phyloP scores from a whole-genome alignment of 345 rosid species.

The Physaria fendleri region DNA sequence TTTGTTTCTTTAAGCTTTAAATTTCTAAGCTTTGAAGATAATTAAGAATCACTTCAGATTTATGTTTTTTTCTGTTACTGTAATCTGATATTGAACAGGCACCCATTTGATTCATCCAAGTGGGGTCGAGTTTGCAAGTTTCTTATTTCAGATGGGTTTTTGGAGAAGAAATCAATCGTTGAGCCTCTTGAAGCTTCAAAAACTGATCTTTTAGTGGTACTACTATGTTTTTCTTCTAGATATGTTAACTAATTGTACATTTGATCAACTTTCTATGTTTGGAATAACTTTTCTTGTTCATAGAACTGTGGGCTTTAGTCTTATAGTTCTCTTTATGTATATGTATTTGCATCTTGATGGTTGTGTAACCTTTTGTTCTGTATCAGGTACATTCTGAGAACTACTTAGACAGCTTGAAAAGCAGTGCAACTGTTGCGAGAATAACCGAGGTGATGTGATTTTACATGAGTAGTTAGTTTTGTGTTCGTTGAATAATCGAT shows the following conservation, averaged over 20 bases:
- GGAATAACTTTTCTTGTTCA: not conserved
- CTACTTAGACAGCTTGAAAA: constrained; percentile 72
- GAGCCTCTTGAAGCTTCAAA: constrained; percentile 80
- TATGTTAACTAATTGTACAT: not conserved
- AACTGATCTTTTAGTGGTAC: constrained; percentile 88
- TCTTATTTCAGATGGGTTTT: constrained; percentile 45
- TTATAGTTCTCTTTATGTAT: not conserved
- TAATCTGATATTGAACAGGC: constrained; percentile 41
- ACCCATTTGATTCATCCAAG: constrained; percentile 89
- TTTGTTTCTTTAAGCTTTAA: no score
- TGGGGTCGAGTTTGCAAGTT: constrained; percentile 83
- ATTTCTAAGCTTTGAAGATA: no score
- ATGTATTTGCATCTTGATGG: not conserved
- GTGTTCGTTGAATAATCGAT: not conserved
- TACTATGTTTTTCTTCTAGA: constrained; percentile 26
- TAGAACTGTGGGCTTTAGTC: not conserved
- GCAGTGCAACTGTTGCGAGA: constrained; percentile 65
- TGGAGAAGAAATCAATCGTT: constrained; percentile 48
- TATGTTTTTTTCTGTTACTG: not conserved
- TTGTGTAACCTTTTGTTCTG: not conserved
- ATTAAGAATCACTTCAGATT: no score
- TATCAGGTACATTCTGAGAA: constrained; percentile 70
- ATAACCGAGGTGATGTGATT: constrained; percentile 57
- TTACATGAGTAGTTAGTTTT: not conserved
- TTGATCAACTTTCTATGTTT: not conserved